Evolutionary conservation across 2,329 filamentous ascomycete genomes (phyloP), one percentile per base, ranked within the genome.

Genomic region (Ophiocordyceps sinensis): DNA sequence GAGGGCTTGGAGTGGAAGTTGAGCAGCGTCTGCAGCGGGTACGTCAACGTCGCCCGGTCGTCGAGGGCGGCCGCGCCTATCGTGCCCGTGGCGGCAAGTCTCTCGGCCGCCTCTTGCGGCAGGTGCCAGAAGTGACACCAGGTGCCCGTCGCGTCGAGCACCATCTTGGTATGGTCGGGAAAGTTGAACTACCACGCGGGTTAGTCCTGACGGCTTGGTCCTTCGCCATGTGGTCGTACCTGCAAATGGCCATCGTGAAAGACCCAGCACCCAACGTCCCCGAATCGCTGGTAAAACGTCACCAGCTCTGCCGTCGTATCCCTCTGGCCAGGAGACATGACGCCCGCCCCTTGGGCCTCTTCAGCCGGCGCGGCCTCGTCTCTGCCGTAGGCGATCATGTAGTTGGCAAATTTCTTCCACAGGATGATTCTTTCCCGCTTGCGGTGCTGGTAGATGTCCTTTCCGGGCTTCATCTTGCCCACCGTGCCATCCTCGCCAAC

Each of bases 91-190:
- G 69, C 61, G 3, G 74, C 68, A 11, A 89, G 71, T 32, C 77
- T 71, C 47, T 75, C 67, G 3, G 82, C 77, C 1, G 82, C 83
- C 44, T 82, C 75, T n/a, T 76, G 65, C 0, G 82, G 76, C 17
- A 88, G 73, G 52, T 85, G 80, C 64, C 83, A 83, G 55, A 87
- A 85, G 55, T 85, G 81, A 49, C 82, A 81, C 69, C 78, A 82
- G 1, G 72, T 76, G n/a, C 82, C 84, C 28, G 81, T 75, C 1
- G 79, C 65, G 43, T 85, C 84, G 23, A 91, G 64, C 12, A 89
- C 80, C 41, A 91, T 74, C 62, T 91, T 91, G 44, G 85, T 89
- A 58, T 91, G 85, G 50, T 91, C 85, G 3, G 85, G 84, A 58
- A 91, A 91, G 62, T 91, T 89, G 62, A 89, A 84, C 74, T 86